Evolutionary conservation across 306 rosid species (phyloP), one percentile per base, ranked within the genome.

Genomic region (Astragalus membranaceus): DNA sequence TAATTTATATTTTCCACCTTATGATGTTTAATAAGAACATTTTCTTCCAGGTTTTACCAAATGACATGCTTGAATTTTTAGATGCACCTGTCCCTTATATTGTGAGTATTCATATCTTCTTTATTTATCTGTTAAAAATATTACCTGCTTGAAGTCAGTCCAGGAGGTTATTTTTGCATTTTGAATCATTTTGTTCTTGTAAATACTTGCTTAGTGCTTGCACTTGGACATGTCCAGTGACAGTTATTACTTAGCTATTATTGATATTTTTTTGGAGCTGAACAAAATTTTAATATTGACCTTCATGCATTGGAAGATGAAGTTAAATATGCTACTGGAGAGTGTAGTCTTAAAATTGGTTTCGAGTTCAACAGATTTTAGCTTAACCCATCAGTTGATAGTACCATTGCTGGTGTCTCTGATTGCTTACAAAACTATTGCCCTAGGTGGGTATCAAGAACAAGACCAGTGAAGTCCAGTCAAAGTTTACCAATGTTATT

Each of bases 61-160:
- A 85, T 75, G 96, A 87, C 79, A 95, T 95, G 99, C 88, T 91
- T 75, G 99, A 95, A 47, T 91, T 95, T 78, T 91, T 95, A 88
- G 99, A 95, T 62, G 99, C 99, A 10, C 99, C 99, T 14, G 99
- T 95, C 70, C 99, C 99, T 11, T 95, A 83, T 66, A 75, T 95
- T 29, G 99, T 95, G 88, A 87, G 99, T 86, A 66, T 75, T 77
- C 14, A 4, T 26, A 72, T 75, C 32, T 58, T 64, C 29, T 67
- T 54, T 51, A 58, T 71, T 67, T 59, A 23, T 8, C n/a, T 35
- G 11, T 48, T 65, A 61, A 60, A 42, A 48, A 55, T 77, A 49
- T 30, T 46, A 53, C 48, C 76, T 30, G 7, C 51, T 61, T 70
- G 66, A 52, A 56, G 66, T 54, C 48, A 53, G 37, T 53, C 20